These are phyloP conservation scores for Lentinula novae-zelandiae DNA, from an alignment of 1,284 basidiomycete genomes.

Conservation along the genomic window DNA sequence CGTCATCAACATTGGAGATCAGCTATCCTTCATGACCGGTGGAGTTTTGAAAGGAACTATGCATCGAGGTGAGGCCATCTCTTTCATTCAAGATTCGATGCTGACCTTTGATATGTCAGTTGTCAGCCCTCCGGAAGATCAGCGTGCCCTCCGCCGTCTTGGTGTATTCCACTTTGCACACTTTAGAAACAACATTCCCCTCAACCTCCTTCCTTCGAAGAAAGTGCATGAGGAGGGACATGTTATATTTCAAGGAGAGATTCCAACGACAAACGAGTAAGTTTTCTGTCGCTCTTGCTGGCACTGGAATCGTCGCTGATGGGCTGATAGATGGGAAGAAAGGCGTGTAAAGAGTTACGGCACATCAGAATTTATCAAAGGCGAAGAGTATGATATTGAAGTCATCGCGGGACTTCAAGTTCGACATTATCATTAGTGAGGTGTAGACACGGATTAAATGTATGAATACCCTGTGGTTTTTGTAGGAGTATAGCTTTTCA, in stretches of 20 bases:
- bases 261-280: constrained; percentile 29
- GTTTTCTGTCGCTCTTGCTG: constrained; percentile 8
- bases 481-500: too few relatives aligned
- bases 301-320: background rate
- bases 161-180: constrained; percentile 44
- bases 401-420: constrained; percentile 27
- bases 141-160: constrained; percentile 34
- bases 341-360: constrained; percentile 32
- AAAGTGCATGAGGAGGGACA: constrained; percentile 28
- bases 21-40: constrained; percentile 39
- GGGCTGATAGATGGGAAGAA: constrained; percentile 26
- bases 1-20: constrained; percentile 46
- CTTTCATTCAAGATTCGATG: background rate
- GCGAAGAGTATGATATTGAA: constrained; percentile 31
- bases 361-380: constrained; percentile 27
- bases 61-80: constrained; percentile 29
- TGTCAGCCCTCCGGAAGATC: constrained; percentile 38
- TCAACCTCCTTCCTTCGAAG: constrained; percentile 27
- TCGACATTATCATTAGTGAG: constrained; percentile 12
- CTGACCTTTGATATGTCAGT: constrained; percentile 21
- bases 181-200: constrained; percentile 24
- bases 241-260: constrained; percentile 25
- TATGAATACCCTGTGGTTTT: background rate
- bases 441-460: too few relatives aligned
- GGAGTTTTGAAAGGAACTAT: constrained; percentile 42